Conservation (phyloP, 345 rosid species). For the Arabis hirsuta region DNA sequence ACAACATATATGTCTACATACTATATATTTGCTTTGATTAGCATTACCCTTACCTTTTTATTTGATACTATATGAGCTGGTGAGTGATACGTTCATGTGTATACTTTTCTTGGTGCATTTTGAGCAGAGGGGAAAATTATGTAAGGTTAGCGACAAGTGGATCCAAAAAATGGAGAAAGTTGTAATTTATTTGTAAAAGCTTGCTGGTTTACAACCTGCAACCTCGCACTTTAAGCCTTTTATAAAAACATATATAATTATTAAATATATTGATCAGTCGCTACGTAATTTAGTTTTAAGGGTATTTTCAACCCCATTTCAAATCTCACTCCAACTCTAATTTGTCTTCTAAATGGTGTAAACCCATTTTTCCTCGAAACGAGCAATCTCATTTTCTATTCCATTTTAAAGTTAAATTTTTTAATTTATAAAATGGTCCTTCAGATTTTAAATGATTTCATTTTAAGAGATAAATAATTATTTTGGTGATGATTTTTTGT, state of each 20-base stretch:
- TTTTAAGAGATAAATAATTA: too few relatives aligned
- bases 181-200: conserved; percentile 41
- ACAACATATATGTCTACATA: neutral
- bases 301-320: too few relatives aligned
- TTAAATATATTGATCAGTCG: conserved; percentile 20
- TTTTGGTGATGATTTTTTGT: too few relatives aligned
- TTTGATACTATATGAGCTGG: conserved; percentile 17
- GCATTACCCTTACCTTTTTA: neutral
- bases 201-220: conserved; percentile 40
- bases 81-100: conserved; percentile 11
- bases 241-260: neutral
- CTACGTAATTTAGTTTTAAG: neutral
- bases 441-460: too few relatives aligned
- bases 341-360: too few relatives aligned
- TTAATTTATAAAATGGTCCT: too few relatives aligned
- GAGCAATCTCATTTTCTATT: too few relatives aligned
- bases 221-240: conserved; percentile 36
- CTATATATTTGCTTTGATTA: neutral
- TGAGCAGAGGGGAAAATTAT: neutral
- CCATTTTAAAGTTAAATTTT: too few relatives aligned
- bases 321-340: too few relatives aligned
- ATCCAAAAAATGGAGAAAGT: conserved; percentile 31
- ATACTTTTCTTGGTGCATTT: conserved; percentile 12
- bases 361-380: too few relatives aligned
- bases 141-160: conserved; percentile 35